Evolutionary conservation across 352 stramenopile genomes (phyloP).

Genomic region (Phytopythium kandeliae): DNA sequence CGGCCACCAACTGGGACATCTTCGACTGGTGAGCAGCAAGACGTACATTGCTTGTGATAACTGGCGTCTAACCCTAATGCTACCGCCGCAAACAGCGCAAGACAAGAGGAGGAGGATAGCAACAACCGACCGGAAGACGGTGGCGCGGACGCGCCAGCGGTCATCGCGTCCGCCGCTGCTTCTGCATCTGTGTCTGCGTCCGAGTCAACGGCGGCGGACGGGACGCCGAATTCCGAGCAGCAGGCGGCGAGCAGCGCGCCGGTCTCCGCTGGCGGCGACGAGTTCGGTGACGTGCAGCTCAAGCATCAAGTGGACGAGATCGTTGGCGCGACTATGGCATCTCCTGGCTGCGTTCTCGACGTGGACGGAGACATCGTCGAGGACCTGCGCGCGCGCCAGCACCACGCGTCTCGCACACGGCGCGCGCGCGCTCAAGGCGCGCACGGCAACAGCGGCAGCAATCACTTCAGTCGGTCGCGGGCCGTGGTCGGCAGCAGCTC

Average conservation of each 20-base stretch:
- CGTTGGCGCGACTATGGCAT: slow-evolving; percentile 60
- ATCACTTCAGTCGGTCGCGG: slow-evolving; percentile 16
- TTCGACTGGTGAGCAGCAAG: slow-evolving; percentile 52
- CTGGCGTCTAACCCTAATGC: too few species aligned
- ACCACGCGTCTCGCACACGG: slow-evolving; percentile 20
- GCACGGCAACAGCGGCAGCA: slow-evolving; percentile 8
- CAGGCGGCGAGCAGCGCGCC: background rate
- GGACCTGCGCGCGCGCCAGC: slow-evolving; percentile 53
- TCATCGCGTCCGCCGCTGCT: slow-evolving; percentile 2
- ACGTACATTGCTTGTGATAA: background rate
- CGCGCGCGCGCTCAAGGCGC: slow-evolving; percentile 12
- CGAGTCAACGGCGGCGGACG: slow-evolving; percentile 4
- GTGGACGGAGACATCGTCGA: slow-evolving; percentile 74
- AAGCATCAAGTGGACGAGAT: slow-evolving; percentile 79
- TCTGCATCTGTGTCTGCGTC: slow-evolving; percentile 2
- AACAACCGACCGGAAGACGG: slow-evolving; percentile 28
- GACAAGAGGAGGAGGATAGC: slow-evolving; percentile 28
- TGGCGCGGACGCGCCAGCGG: slow-evolving; percentile 6
- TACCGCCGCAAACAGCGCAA: slow-evolving; percentile 2
- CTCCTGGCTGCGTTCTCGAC: slow-evolving; percentile 74
- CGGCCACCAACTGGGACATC: slow-evolving; percentile 85
- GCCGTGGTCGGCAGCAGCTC: slow-evolving; percentile 11
- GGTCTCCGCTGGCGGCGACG: slow-evolving; percentile 3
- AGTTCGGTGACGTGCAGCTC: slow-evolving; percentile 48
- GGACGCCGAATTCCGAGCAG: background rate